phyloP scores from a whole-genome alignment of 2,329 filamentous ascomycete genomes.

The Niveomyces coronatus region DNA sequence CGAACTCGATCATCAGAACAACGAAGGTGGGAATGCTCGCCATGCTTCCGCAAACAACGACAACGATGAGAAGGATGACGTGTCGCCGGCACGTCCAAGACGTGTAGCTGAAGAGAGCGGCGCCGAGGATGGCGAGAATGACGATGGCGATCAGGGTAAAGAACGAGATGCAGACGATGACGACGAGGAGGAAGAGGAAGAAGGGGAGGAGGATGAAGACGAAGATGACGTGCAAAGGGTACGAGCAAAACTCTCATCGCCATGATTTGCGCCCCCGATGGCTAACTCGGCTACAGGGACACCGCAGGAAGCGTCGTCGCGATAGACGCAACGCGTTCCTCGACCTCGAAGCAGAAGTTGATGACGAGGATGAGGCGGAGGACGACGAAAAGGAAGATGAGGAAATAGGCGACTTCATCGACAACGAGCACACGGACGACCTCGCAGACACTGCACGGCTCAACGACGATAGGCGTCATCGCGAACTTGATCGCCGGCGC shows the following conservation, averaged over 20 bases:
- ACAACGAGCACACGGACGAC: conserved; percentile 85
- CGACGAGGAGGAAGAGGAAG: conserved; percentile 39
- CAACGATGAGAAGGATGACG: conserved; percentile 28
- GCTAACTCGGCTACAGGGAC: conserved; percentile 28
- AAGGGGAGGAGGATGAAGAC: conserved; percentile 54
- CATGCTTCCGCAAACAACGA: too few species aligned
- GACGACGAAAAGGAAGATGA: conserved; percentile 86
- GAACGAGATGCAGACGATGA: conserved; percentile 26
- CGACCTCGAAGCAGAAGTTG: conserved; percentile 96
- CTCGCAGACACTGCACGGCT: conserved; percentile 69
- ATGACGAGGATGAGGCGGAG: conserved; percentile 81
- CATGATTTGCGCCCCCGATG: background rate
- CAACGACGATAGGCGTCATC: conserved; percentile 83
- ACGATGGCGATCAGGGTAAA: conserved; percentile 25
- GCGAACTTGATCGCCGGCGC: conserved; percentile 85
- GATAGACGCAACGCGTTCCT: conserved; percentile 77
- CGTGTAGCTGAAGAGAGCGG: conserved; percentile 27
- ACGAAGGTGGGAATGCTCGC: conserved; percentile 35
- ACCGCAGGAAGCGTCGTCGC: conserved; percentile 73
- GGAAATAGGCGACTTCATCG: conserved; percentile 73
- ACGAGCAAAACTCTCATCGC: conserved; percentile 14
- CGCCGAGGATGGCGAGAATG: conserved; percentile 32
- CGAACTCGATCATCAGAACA: conserved; percentile 30
- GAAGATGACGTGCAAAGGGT: conserved; percentile 60
- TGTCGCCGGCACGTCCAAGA: conserved; percentile 15